Evolutionary conservation across 2,329 filamentous ascomycete genomes (phyloP).

Genomic region (Fusarium decemcellulare): DNA sequence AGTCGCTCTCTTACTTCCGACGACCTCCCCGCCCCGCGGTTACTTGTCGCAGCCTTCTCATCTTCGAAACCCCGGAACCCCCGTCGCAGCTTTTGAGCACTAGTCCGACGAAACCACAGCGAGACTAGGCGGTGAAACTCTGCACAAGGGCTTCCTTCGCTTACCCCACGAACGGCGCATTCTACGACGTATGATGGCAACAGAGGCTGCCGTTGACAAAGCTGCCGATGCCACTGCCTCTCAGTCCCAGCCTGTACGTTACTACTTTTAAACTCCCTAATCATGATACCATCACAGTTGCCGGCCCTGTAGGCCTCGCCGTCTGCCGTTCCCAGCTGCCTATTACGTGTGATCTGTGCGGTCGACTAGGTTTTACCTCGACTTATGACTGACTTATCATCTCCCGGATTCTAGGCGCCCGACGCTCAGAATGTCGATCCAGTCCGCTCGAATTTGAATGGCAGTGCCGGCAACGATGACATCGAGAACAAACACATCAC

Average conservation of each 20-base stretch:
- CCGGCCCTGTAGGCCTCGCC: neutral
- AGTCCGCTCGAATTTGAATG: constrained; percentile 64
- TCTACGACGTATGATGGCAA: constrained; percentile 75
- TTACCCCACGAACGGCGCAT: constrained; percentile 51
- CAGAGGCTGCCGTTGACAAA: constrained; percentile 70
- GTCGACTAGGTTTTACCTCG: constrained; percentile 1
- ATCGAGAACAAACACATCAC: constrained; percentile 71
- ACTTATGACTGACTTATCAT: constrained; percentile 33
- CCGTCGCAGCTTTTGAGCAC: constrained; percentile 32
- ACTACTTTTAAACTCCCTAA: constrained; percentile 1
- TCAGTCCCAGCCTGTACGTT: constrained; percentile 62
- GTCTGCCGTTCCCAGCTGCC: neutral
- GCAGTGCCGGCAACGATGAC: constrained; percentile 63
- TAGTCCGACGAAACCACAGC: constrained; percentile 29
- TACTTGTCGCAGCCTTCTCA: constrained; percentile 36
- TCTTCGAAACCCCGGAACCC: constrained; percentile 24
- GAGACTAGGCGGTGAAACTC: constrained; percentile 43
- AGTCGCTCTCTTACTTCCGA: constrained; percentile 11
- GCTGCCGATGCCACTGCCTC: constrained; percentile 68
- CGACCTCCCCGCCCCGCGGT: constrained; percentile 40
- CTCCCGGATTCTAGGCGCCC: constrained; percentile 46
- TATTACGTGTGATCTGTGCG: neutral
- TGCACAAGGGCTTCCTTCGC: constrained; percentile 47
- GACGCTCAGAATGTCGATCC: constrained; percentile 64
- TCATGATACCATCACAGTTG: neutral